Evolutionary conservation across 176 grass and related monocot species (phyloP).

Genomic region (Oryza meridionalis): DNA sequence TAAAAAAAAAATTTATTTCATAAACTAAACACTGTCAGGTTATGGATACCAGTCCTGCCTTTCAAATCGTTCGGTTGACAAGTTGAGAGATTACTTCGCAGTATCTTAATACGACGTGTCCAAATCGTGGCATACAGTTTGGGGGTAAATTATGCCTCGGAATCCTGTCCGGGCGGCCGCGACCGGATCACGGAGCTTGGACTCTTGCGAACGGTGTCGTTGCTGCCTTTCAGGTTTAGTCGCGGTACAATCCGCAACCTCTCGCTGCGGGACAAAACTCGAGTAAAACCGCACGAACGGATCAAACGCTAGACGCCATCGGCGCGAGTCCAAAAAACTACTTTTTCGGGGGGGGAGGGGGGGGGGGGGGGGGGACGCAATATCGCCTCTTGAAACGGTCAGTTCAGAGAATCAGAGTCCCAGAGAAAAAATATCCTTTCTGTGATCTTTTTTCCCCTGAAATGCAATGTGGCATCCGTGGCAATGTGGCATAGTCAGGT

Average conservation of each 20-base stretch:
- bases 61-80: not conserved
- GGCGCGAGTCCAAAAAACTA: slow-evolving; percentile 6
- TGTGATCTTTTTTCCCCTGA: not conserved
- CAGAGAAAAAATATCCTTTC: not conserved
- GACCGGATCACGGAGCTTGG: slow-evolving; percentile 44
- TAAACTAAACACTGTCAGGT: no score
- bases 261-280: slow-evolving; percentile 39
- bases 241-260: not conserved
- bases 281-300: slow-evolving; percentile 48
- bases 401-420: not conserved
- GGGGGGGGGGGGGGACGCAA: not conserved
- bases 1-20: no score
- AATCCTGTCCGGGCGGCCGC: slow-evolving; percentile 27
- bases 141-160: not conserved
- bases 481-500: not conserved
- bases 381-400: slow-evolving; percentile 34
- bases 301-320: slow-evolving; percentile 27
- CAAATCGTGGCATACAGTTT: slow-evolving; percentile 11
- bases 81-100: not conserved
- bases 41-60: not conserved
- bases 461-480: not conserved
- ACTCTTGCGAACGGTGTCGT: not conserved
- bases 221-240: not conserved
- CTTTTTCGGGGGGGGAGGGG: not conserved
- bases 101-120: slow-evolving; percentile 1